Percentiles rank a stretch among this genome's conserved stretches.
Conservation (phyloP, 1,139 yeast genomes). For the Diutina sp. region DNA sequence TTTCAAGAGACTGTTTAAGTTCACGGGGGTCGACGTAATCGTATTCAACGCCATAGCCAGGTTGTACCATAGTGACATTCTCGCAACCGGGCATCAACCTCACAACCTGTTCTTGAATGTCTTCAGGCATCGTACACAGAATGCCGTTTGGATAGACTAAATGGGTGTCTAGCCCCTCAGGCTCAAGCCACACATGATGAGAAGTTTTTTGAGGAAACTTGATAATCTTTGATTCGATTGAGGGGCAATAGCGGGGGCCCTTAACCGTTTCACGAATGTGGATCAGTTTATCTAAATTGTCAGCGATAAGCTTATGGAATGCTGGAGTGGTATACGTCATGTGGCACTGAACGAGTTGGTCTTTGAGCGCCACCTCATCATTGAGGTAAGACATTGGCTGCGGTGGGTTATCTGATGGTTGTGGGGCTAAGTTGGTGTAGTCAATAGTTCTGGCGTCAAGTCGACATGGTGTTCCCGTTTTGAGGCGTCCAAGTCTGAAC, state of each 20-base stretch:
- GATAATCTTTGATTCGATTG: constrained; percentile 80
- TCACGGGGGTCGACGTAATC: constrained; percentile 95
- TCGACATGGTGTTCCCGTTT: constrained; percentile 97
- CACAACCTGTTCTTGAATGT: constrained; percentile 67
- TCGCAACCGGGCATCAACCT: constrained; percentile 80
- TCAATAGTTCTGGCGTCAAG: constrained; percentile 61
- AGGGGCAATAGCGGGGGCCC: constrained; percentile 97
- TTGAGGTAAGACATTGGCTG: constrained; percentile 88
- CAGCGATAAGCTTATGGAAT: constrained; percentile 56
- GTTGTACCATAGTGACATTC: constrained; percentile 75
- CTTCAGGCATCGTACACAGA: constrained; percentile 93
- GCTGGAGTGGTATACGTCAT: constrained; percentile 68
- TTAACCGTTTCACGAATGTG: constrained; percentile 91
- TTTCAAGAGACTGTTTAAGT: constrained; percentile 63
- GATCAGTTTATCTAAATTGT: constrained; percentile 67
- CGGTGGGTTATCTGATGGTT: constrained; percentile 69
- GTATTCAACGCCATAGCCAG: constrained; percentile 97
- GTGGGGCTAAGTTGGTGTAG: constrained; percentile 44
- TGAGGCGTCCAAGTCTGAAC: constrained; percentile 75
- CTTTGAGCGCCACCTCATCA: constrained; percentile 45
- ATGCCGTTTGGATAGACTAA: constrained; percentile 93
- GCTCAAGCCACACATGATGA: constrained; percentile 91
- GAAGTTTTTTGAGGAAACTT: constrained; percentile 64
- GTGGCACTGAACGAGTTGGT: constrained; percentile 56
- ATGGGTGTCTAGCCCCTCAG: constrained; percentile 83